Evolutionary conservation across 2,329 filamentous ascomycete species (phyloP).

Genomic region (Aspergillus sp.): DNA sequence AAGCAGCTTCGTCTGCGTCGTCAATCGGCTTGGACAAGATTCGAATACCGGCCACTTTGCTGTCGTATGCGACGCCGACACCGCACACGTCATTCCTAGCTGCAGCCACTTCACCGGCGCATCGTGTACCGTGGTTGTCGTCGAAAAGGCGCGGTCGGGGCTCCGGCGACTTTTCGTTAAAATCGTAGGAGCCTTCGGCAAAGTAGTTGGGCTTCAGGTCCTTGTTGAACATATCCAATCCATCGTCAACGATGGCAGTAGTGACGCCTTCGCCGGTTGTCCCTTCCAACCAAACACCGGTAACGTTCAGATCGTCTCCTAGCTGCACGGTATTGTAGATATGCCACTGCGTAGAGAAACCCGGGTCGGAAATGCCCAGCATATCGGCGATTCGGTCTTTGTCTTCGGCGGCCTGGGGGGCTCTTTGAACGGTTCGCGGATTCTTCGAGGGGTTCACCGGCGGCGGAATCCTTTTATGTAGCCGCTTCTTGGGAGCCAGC

Average conservation of each 20-base stretch:
- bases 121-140: constrained; percentile 85
- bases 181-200: constrained; percentile 85
- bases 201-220: constrained; percentile 94
- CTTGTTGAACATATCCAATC: constrained; percentile 87
- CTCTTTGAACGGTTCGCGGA: constrained; percentile 32
- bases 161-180: constrained; percentile 73
- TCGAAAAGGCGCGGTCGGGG: constrained; percentile 75
- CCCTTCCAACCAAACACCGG: constrained; percentile 79
- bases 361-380: constrained; percentile 77
- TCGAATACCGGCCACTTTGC: constrained; percentile 80
- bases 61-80: constrained; percentile 89
- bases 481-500: constrained; percentile 53
- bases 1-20: constrained; percentile 83
- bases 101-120: constrained; percentile 86
- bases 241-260: constrained; percentile 92
- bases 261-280: constrained; percentile 83
- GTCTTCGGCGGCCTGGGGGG: constrained; percentile 43
- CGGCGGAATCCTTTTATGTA: constrained; percentile 50
- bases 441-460: constrained; percentile 24
- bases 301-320: constrained; percentile 95
- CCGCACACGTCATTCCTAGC: constrained; percentile 90
- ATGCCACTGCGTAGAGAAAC: constrained; percentile 94
- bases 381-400: constrained; percentile 53
- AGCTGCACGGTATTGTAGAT: constrained; percentile 70
- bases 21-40: constrained; percentile 86